Evolutionary conservation across 1,139 yeast genomes (phyloP), one percentile per base, ranked within the genome.

Genomic region (Zygoascus sp.): DNA sequence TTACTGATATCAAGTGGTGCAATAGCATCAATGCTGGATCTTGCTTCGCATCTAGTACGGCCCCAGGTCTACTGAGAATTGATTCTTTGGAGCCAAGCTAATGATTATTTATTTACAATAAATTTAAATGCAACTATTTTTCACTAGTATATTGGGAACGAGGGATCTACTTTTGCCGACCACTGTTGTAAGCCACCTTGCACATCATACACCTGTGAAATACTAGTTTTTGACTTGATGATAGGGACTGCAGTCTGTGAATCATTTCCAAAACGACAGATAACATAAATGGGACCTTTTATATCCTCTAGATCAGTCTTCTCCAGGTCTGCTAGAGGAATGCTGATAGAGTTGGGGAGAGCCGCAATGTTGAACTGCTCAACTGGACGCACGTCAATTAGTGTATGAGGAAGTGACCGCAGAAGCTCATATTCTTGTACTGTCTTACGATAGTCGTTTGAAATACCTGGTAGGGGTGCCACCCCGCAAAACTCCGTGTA

Each of bases 181-280:
- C 96, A 92, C 56, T 72, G 74, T 50, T 75, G 71, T 28, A 89
- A 67, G 0, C 98, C 98, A 1, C 97, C 97, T 11, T 64, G 69
- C 5, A 92, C 71, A 61, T 92, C 97, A 22, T 45, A 54, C 0
- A 77, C 88, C 13, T 78, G 67, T 0, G 60, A 49, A 20, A 75
- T 66, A 0, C 80, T 79, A 47, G 76, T 67, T 3, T 71, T 66
- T 11, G 76, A 79, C 42, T 73, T 68, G 42, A 92, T 64, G 42
- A 73, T 67, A 50, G 72, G 66, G 0, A 86, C 80, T 0, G 96
- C 95, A 16, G 80, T 65, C 58, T 87, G 92, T 0, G 97, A 90
- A 62, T 92, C 97, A 62, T 88, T 89, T 5, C 99, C 99, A 61
- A 73, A 81, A 34, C 97, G 75, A 64, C 99, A 92, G 13, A 90